These are phyloP conservation scores for Calonectria honghensis DNA, from an alignment of 2,329 filamentous ascomycete species.

Conservation along the genomic window DNA sequence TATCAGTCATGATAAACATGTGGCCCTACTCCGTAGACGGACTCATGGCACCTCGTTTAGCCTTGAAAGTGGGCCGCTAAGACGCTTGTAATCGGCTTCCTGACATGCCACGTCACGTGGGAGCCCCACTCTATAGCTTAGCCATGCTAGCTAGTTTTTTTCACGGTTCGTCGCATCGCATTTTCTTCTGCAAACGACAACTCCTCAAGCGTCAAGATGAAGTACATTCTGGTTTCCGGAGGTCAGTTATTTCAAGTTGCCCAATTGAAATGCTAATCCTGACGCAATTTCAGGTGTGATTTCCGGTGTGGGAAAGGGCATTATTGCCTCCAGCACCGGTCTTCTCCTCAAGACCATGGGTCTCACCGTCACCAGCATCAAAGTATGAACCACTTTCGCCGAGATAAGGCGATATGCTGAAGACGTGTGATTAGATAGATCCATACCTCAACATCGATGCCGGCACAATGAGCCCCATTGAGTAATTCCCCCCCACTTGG, in stretches of 20 bases:
- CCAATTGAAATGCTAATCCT: constrained; percentile 23
- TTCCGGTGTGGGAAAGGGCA: constrained; percentile 22
- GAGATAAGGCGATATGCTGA: constrained; percentile 19
- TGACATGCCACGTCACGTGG: constrained; percentile 21
- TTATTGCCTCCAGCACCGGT: constrained; percentile 20
- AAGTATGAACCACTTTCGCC: constrained; percentile 15
- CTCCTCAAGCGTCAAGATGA: constrained; percentile 22
- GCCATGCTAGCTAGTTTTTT: constrained; percentile 30
- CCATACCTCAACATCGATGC: constrained; percentile 25
- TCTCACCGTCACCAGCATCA: constrained; percentile 26
- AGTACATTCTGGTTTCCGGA: constrained; percentile 27
- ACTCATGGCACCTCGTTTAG: constrained; percentile 17
- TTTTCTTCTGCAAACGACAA: constrained; percentile 25
- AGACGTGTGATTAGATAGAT: constrained; percentile 20
- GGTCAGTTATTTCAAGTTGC: constrained; percentile 23
- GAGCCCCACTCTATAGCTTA: constrained; percentile 10
- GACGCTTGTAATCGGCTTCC: constrained; percentile 10
- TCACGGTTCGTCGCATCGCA: constrained; percentile 22
- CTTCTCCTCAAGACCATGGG: constrained; percentile 25
- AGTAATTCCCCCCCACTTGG: constrained; percentile 8
- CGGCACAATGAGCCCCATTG: constrained; percentile 26
- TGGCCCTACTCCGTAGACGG: neutral
- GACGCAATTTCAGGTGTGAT: constrained; percentile 20
- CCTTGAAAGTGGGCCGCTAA: constrained; percentile 22
- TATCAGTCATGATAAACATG: neutral